phyloP scores from a whole-genome alignment of 345 rosid genomes.

The Hibiscus trionum region DNA sequence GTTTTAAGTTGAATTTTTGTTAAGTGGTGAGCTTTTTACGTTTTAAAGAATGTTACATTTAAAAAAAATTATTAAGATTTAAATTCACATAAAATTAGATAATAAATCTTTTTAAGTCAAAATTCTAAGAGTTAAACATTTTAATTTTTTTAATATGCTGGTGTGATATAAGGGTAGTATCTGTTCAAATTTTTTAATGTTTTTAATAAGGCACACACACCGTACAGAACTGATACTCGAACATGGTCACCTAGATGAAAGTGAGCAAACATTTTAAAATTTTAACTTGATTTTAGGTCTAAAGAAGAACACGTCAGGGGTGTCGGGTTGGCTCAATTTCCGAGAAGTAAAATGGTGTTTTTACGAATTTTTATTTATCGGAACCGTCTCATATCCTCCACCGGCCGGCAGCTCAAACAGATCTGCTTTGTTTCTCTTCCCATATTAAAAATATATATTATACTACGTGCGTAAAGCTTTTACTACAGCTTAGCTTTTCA shows the following conservation, averaged over 20 bases:
- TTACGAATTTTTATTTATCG: constrained; percentile 1
- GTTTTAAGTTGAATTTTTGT: neutral
- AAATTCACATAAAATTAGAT: no score
- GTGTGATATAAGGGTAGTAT: no score
- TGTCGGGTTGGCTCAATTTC: constrained; percentile 28
- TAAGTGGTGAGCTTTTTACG: no score
- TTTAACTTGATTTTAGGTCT: neutral
- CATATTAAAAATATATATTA: neutral
- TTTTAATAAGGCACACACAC: no score
- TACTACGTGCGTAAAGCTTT: neutral
- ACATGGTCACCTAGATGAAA: no score
- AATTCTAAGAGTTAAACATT: neutral
- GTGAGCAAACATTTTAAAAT: neutral
- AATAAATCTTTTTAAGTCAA: no score
- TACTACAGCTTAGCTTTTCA: neutral
- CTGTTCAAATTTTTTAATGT: no score
- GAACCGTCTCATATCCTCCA: no score
- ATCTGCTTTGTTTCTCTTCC: no score
- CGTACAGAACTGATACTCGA: no score
- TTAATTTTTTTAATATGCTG: neutral
- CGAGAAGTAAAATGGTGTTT: constrained; percentile 10
- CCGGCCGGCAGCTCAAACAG: neutral
- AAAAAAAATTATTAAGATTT: no score
- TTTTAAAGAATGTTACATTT: no score
- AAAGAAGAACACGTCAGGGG: constrained; percentile 20